Evolutionary conservation across 345 rosid species (phyloP).

Genomic region (Litchi chinensis): DNA sequence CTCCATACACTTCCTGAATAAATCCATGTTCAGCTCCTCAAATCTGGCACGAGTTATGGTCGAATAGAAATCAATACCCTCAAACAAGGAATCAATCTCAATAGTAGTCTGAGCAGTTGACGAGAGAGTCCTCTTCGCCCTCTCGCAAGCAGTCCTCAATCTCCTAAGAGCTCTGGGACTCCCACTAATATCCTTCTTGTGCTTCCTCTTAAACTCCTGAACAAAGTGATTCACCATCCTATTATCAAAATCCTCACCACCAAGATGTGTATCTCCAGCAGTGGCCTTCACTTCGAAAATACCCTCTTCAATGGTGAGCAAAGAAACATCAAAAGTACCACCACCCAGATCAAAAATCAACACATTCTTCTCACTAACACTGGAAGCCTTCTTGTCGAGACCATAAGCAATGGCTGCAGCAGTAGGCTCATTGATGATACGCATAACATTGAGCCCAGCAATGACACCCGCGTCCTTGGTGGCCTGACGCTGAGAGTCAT

Average conservation of each 20-base stretch:
- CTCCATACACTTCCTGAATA: slow-evolving; percentile 54
- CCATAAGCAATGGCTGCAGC: slow-evolving; percentile 66
- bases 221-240: slow-evolving; percentile 57
- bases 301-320: slow-evolving; percentile 59
- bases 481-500: slow-evolving; percentile 61
- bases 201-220: slow-evolving; percentile 55
- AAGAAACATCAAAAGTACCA: slow-evolving; percentile 62
- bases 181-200: slow-evolving; percentile 55
- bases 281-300: slow-evolving; percentile 59
- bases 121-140: slow-evolving; percentile 48
- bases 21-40: slow-evolving; percentile 54
- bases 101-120: slow-evolving; percentile 50
- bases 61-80: slow-evolving; percentile 55
- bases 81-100: slow-evolving; percentile 51
- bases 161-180: slow-evolving; percentile 58
- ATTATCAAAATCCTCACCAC: slow-evolving; percentile 55
- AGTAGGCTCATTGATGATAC: slow-evolving; percentile 54
- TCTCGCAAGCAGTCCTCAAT: slow-evolving; percentile 48
- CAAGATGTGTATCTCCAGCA: slow-evolving; percentile 59
- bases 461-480: slow-evolving; percentile 59
- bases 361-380: slow-evolving; percentile 55
- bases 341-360: slow-evolving; percentile 59
- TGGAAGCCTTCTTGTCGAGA: slow-evolving; percentile 55
- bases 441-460: slow-evolving; percentile 49
- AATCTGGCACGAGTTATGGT: slow-evolving; percentile 52